phyloP scores from a whole-genome alignment of 495 filamentous ascomycete genomes.

The Aspergillus sclerotiicarbonarius region DNA sequence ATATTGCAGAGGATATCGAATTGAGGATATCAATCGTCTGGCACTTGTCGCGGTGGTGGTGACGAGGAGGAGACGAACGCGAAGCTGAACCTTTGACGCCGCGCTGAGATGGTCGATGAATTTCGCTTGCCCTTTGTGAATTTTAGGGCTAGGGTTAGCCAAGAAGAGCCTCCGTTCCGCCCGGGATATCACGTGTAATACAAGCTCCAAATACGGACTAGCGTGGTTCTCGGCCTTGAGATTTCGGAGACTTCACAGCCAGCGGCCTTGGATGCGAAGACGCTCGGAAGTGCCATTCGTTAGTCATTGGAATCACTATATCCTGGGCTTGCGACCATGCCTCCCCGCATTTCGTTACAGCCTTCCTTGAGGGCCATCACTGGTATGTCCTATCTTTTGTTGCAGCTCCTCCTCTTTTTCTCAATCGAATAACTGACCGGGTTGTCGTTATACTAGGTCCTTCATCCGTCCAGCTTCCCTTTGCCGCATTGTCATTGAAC shows the following conservation, averaged over 20 bases:
- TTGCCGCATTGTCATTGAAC: conserved; percentile 28
- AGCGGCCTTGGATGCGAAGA: conserved; percentile 8
- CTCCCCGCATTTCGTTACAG: conserved; percentile 66
- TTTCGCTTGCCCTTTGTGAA: conserved; percentile 47
- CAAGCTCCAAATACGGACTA: conserved; percentile 23
- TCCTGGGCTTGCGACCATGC: conserved; percentile 51
- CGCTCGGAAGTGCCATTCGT: neutral
- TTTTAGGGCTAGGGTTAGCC: conserved; percentile 42
- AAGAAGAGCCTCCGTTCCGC: conserved; percentile 4
- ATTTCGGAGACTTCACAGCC: conserved; percentile 32
- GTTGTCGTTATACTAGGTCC: conserved; percentile 26
- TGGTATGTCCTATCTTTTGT: conserved; percentile 42
- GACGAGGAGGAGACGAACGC: conserved; percentile 36
- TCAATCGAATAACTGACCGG: neutral
- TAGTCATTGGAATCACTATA: conserved; percentile 1
- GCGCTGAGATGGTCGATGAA: conserved; percentile 27
- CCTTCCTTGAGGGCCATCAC: conserved; percentile 61
- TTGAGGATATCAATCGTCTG: conserved; percentile 55
- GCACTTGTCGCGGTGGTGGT: conserved; percentile 48
- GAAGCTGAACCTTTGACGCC: conserved; percentile 33
- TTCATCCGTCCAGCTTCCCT: conserved; percentile 29
- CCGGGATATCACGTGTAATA: conserved; percentile 10
- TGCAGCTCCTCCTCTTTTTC: too few relatives aligned
- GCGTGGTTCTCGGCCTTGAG: conserved; percentile 23
- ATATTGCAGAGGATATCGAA: conserved; percentile 44